Conservation (phyloP, 2,329 filamentous ascomycete species). For the Fusarium penzigii region DNA sequence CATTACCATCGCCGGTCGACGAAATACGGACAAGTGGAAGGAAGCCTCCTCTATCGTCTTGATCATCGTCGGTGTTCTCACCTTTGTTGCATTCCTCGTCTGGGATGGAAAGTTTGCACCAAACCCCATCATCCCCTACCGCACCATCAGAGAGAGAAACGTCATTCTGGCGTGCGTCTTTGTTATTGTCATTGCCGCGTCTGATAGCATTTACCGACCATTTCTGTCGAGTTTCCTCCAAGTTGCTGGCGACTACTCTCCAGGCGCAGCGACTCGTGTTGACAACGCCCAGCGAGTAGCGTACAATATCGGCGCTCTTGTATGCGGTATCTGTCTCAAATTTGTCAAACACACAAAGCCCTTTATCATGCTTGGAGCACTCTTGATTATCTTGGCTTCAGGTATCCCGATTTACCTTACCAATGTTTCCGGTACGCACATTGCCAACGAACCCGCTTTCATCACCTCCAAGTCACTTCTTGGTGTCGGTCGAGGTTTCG, state of each 20-base stretch:
- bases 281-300: conserved; percentile 19
- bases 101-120: conserved; percentile 18
- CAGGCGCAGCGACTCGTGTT: conserved; percentile 14
- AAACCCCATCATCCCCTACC: conserved; percentile 15
- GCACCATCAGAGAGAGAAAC: conserved; percentile 18
- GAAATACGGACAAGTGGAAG: conserved; percentile 18
- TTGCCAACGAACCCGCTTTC: conserved; percentile 15
- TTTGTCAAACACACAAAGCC: conserved; percentile 20
- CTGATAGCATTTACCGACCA: conserved; percentile 15
- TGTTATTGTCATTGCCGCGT: conserved; percentile 16
- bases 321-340: conserved; percentile 6
- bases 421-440: conserved; percentile 15
- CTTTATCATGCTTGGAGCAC: conserved; percentile 11
- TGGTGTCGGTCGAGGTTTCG: conserved; percentile 15
- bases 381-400: conserved; percentile 15
- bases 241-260: conserved; percentile 15
- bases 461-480: conserved; percentile 18
- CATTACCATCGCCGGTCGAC: conserved; percentile 16
- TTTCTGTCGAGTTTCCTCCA: conserved; percentile 18
- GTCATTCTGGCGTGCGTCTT: conserved; percentile 18
- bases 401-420: conserved; percentile 19
- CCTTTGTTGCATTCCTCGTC: conserved; percentile 8
- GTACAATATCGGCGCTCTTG: conserved; percentile 10
- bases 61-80: conserved; percentile 8
- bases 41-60: conserved; percentile 16